phyloP scores from a whole-genome alignment of 768 basidiomycete species.

The Rickenella mellea region DNA sequence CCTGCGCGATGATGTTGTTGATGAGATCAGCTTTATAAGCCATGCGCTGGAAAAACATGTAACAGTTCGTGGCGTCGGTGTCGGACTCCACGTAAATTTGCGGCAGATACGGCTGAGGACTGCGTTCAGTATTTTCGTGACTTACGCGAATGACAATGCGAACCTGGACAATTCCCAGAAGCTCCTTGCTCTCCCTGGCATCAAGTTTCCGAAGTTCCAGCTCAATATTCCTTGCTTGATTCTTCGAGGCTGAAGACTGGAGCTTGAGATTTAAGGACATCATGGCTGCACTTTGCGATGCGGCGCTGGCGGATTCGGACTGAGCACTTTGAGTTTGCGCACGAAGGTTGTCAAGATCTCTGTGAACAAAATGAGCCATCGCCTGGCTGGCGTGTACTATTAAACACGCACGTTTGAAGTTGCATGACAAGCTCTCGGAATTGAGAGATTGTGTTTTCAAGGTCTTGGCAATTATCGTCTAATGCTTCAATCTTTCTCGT shows the following conservation, averaged over 20 bases:
- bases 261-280: constrained; percentile 92
- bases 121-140: not conserved
- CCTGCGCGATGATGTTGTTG: constrained; percentile 71
- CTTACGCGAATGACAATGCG: constrained; percentile 1
- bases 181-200: constrained; percentile 70
- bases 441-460: constrained; percentile 80
- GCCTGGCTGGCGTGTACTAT: not conserved
- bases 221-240: constrained; percentile 83
- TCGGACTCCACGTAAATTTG: constrained; percentile 86
- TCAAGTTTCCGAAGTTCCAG: constrained; percentile 82
- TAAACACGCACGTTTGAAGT: constrained; percentile 57
- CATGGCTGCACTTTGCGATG: constrained; percentile 85
- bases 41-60: constrained; percentile 88
- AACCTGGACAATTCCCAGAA: constrained; percentile 79
- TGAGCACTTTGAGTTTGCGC: constrained; percentile 80
- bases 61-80: constrained; percentile 78
- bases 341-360: constrained; percentile 80
- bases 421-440: constrained; percentile 88
- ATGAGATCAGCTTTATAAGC: constrained; percentile 83
- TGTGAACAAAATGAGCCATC: constrained; percentile 19
- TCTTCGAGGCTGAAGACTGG: constrained; percentile 84
- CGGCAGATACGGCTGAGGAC: constrained; percentile 74
- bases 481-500: constrained; percentile 52
- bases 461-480: constrained; percentile 75
- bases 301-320: constrained; percentile 71